These are phyloP conservation scores for Leishmania turanica DNA, from an alignment of 208 protist species.

Conservation along the genomic window DNA sequence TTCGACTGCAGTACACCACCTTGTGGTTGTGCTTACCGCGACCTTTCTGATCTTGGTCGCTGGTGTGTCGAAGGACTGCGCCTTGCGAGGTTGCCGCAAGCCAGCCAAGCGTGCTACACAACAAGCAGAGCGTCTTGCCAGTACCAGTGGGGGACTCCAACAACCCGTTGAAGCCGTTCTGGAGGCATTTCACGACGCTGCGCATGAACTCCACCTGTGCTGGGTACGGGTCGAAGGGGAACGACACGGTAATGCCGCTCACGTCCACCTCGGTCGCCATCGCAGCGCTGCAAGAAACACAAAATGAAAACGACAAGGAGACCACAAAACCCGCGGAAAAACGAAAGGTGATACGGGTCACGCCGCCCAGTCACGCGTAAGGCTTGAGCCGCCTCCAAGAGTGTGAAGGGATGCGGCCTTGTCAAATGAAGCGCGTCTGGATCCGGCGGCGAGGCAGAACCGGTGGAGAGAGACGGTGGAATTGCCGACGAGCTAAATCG, in stretches of 20 bases:
- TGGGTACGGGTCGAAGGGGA: constrained; percentile 95
- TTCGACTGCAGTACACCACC: constrained; percentile 97
- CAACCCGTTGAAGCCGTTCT: constrained; percentile 88
- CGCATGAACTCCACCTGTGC: constrained; percentile 96
- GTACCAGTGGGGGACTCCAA: constrained; percentile 98
- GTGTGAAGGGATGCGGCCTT: neutral
- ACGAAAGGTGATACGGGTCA: neutral
- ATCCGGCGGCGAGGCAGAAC: neutral
- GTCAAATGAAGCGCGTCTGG: neutral
- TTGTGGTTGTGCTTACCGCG: constrained; percentile 11
- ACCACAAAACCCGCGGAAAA: neutral
- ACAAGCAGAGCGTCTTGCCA: constrained; percentile 97
- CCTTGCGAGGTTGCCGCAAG: constrained; percentile 14
- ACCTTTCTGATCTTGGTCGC: neutral
- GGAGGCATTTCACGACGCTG: constrained; percentile 90
- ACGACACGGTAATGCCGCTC: constrained; percentile 56
- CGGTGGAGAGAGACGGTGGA: neutral
- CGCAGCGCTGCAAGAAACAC: neutral
- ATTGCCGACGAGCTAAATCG: neutral
- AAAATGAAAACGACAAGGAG: neutral
- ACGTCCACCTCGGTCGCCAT: constrained; percentile 48
- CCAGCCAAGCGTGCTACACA: constrained; percentile 96
- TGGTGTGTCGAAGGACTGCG: constrained; percentile 5
- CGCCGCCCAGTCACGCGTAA: neutral
- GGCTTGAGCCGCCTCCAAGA: neutral